Evolutionary conservation across 345 rosid species (phyloP).

Genomic region (Laguncularia racemosa): DNA sequence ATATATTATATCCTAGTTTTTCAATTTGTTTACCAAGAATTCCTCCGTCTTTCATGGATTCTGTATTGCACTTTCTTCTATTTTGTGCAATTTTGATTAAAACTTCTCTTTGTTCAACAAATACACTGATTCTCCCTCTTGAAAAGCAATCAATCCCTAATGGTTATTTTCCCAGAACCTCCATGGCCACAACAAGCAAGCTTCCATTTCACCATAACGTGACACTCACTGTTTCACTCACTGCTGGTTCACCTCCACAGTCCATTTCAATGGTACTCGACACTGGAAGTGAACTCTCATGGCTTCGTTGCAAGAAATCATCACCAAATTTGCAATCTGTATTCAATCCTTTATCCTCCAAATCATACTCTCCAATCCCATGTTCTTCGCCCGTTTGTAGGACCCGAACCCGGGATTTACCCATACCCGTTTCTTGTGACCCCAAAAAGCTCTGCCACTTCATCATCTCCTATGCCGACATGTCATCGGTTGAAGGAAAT

Average conservation of each 20-base stretch:
- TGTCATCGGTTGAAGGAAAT: conserved; percentile 78
- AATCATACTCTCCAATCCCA: conserved; percentile 50
- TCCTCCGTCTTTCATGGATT: too few species aligned
- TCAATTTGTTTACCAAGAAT: too few species aligned
- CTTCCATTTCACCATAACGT: conserved; percentile 78
- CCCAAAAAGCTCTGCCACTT: conserved; percentile 69
- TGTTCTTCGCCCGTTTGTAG: conserved; percentile 71
- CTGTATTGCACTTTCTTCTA: too few species aligned
- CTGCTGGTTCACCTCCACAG: conserved; percentile 86
- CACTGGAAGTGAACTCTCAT: conserved; percentile 91
- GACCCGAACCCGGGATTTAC: conserved; percentile 57
- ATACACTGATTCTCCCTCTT: too few species aligned
- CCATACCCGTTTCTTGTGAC: conserved; percentile 82
- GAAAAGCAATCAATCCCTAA: too few species aligned
- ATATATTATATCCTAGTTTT: too few species aligned
- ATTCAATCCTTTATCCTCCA: conserved; percentile 57
- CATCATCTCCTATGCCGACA: conserved; percentile 72
- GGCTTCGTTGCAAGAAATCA: conserved; percentile 70
- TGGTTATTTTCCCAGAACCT: too few species aligned
- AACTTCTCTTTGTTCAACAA: too few species aligned
- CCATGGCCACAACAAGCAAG: conserved; percentile 29
- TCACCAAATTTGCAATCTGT: conserved; percentile 21
- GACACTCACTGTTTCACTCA: conserved; percentile 61
- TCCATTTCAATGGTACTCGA: conserved; percentile 81
- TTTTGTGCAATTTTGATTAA: too few species aligned